Evolutionary conservation across 805 yeast species (phyloP), one percentile per base, ranked within the genome.

Genomic region (Candida anglica): DNA sequence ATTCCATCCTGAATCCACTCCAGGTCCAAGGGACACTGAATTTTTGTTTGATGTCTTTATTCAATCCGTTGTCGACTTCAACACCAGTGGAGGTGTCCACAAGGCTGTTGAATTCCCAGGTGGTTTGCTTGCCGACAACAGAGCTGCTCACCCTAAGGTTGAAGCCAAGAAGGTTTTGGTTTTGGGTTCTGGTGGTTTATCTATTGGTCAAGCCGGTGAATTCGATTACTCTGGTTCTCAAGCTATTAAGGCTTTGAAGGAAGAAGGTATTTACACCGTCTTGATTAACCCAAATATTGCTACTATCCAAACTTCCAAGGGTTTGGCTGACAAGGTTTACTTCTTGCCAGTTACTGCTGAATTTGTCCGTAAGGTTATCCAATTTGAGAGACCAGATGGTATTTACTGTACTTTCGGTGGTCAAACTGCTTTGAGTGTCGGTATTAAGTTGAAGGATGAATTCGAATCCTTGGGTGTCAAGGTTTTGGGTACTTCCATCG

Each of bases 1-100:
- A 72, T 91, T 93, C 75, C 99, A 93, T 61, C 99, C 99, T 17
- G 99, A 93, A 72, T 86, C 97, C 16, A 87, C 96, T 32, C 98
- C 98, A 30, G 99, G 99, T 60, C 99, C 99, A 60, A 80, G 96
- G 60, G 99, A 93, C 61, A 93, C 98, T 33, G 98, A 93, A 67
- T 93, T 89, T 64, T 72, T 93, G 60, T 93, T 93, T 52, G 98
- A 93, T 55, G 88, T 86, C 20, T 93, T 93, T 66, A 83, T 93
- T 54, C 64, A 86, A 46, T 61, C 96, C 32, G 95, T 93, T 33
- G 59, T 73, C 34, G 86, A 81, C 30, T 73, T 64, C 67, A 75
- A 81, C 51, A 46, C 63, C 38, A 65, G 86, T 27, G n/a, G n/a
- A n/a, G 77, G 80, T 22, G 52, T 62, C 24, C 71, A 77, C 56